phyloP scores from a whole-genome alignment of 1,139 yeast species.

The Komagataea norvegica region DNA sequence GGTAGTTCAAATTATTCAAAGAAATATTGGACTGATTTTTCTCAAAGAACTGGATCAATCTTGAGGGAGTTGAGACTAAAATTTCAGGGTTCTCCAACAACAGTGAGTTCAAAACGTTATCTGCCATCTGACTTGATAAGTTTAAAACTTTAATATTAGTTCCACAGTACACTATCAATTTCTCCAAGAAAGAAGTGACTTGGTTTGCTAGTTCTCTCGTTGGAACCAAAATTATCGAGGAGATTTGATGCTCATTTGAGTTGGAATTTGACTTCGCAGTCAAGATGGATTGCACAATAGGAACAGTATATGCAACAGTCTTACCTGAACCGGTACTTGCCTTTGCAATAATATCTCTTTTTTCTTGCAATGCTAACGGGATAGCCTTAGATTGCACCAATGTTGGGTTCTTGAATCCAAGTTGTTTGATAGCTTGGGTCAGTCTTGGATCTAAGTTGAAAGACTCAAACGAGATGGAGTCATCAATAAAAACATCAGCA shows the following conservation, averaged over 20 bases:
- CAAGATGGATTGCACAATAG: slow-evolving; percentile 67
- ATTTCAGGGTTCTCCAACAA: slow-evolving; percentile 74
- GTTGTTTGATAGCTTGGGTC: slow-evolving; percentile 73
- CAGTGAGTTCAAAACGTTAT: slow-evolving; percentile 66
- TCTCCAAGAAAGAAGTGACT: slow-evolving; percentile 65
- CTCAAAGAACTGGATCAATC: slow-evolving; percentile 58
- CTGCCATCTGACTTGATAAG: slow-evolving; percentile 68
- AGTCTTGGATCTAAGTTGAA: slow-evolving; percentile 76
- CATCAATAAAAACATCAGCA: slow-evolving; percentile 65
- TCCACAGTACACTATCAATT: slow-evolving; percentile 67
- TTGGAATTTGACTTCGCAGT: slow-evolving; percentile 30
- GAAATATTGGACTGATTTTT: slow-evolving; percentile 37
- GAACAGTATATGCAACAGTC: slow-evolving; percentile 79
- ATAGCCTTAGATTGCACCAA: slow-evolving; percentile 88
- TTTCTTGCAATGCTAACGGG: slow-evolving; percentile 82
- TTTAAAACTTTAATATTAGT: slow-evolving; percentile 64
- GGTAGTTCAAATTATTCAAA: slow-evolving; percentile 52
- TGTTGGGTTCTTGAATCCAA: slow-evolving; percentile 84
- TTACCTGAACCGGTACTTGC: slow-evolving; percentile 93
- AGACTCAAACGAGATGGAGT: slow-evolving; percentile 63
- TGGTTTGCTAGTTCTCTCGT: slow-evolving; percentile 84
- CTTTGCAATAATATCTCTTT: slow-evolving; percentile 80
- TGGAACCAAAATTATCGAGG: slow-evolving; percentile 68
- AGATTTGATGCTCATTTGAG: slow-evolving; percentile 29
- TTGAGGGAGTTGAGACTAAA: slow-evolving; percentile 83